Percentiles rank a stretch among this genome's conserved stretches.
phyloP scores from a whole-genome alignment of 2,329 filamentous ascomycete genomes.

The Penicillium nordicum region DNA sequence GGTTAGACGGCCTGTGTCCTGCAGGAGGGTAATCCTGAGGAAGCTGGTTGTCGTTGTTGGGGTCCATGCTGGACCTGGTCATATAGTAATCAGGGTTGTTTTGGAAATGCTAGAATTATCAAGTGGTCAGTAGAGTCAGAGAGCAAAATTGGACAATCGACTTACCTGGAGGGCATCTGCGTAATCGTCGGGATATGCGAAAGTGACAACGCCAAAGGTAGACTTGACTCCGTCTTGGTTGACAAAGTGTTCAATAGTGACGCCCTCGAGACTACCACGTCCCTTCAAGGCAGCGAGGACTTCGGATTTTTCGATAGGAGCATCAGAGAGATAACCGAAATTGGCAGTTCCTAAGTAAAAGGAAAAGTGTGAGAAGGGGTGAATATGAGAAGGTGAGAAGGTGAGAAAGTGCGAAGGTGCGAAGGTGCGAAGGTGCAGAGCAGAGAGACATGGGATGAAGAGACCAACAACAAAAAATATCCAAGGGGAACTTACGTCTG shows the following conservation, averaged over 20 bases:
- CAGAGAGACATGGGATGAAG: background rate
- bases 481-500: background rate
- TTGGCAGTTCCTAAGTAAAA: background rate
- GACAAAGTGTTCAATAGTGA: background rate
- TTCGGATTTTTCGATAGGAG: constrained; percentile 5
- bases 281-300: constrained; percentile 24
- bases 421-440: background rate
- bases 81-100: constrained; percentile 19
- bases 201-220: constrained; percentile 2
- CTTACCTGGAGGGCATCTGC: constrained; percentile 16
- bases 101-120: constrained; percentile 13
- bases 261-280: background rate
- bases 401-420: background rate
- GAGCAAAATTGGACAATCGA: background rate
- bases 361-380: background rate
- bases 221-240: background rate
- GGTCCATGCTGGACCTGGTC: constrained; percentile 15
- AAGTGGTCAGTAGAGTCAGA: background rate
- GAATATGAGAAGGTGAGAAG: background rate
- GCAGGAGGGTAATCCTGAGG: background rate
- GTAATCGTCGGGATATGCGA: constrained; percentile 6
- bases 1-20: background rate
- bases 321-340: background rate
- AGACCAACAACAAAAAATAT: background rate
- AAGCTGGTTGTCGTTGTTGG: background rate